Percentiles rank a stretch among this genome's conserved stretches.
These are phyloP conservation scores for Bonnemaisonia californica DNA, from an alignment of 31 red algal species.

Conservation along the genomic window DNA sequence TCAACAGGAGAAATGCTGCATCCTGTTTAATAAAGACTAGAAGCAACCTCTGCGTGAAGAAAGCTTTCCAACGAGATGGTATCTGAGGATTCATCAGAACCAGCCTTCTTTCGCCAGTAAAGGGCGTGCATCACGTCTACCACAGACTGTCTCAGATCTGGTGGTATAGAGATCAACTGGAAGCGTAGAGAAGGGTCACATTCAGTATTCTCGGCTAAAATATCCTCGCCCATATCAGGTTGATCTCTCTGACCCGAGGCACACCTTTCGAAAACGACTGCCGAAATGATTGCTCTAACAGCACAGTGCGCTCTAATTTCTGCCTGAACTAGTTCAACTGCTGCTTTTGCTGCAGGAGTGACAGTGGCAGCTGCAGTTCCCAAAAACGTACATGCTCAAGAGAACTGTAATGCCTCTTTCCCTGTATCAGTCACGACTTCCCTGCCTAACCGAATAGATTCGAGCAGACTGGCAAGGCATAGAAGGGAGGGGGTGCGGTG, in stretches of 20 bases:
- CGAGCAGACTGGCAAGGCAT: slow-evolving; percentile 47
- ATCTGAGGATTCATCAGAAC: slow-evolving; percentile 70
- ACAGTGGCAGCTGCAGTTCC: slow-evolving; percentile 56
- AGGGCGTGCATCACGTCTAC: slow-evolving; percentile 65
- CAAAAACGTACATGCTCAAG: slow-evolving; percentile 45
- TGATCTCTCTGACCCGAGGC: neutral
- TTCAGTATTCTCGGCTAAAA: neutral
- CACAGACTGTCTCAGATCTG: slow-evolving; percentile 50
- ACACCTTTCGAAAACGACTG: slow-evolving; percentile 31
- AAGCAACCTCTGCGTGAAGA: slow-evolving; percentile 68
- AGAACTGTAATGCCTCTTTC: slow-evolving; percentile 63
- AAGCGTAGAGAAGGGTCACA: neutral
- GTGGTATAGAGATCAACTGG: slow-evolving; percentile 16
- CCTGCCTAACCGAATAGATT: slow-evolving; percentile 55
- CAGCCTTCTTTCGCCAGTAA: slow-evolving; percentile 74
- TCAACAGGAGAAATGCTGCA: slow-evolving; percentile 74
- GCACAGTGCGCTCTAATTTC: slow-evolving; percentile 70
- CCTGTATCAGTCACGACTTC: slow-evolving; percentile 66
- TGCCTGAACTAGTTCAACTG: slow-evolving; percentile 70
- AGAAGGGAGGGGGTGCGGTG: slow-evolving; percentile 20
- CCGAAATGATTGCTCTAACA: slow-evolving; percentile 47
- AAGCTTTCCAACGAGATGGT: slow-evolving; percentile 48
- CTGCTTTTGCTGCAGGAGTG: slow-evolving; percentile 79
- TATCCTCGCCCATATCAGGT: neutral
- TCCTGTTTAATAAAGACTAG: slow-evolving; percentile 60